Base-by-base conservation (phyloP, 805 yeast species). In the Candida maltosa region DNA sequence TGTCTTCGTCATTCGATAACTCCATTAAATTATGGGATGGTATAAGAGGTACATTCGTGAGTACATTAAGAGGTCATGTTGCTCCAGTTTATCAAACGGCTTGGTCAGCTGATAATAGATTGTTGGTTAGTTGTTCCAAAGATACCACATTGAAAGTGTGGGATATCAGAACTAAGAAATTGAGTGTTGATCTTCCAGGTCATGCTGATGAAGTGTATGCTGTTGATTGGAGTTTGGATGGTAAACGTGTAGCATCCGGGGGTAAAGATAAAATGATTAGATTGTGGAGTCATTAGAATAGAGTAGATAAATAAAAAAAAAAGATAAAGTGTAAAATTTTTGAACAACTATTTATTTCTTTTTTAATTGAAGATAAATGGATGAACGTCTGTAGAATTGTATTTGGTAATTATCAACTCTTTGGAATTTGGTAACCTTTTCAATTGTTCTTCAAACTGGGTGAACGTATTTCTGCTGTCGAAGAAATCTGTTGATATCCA, bases 171-270 rank as follows among this genome's bases (percentile, higher is more conserved):
- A 85, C 96, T 3, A 73, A 83, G 44, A 91, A 91, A 54, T 66
- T 93, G 37, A 75, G 79, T 39, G 87, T 83, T 12, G 98, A 93
- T 60, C 73, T 93, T 39, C 98, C 98, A 0, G 98, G 98, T 1
- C 98, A 93, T 55, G 68, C 80, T 11, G 98, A 93, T 53, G 98
- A 93, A 62, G 96, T 93, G 1, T 93, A 78, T 56, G 94, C 97
- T 0, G 96, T 93, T 4, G 98, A 93, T 52, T 93, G 98, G 98
- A 86, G 96, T 66, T 78, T 83, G 37, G 98, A 93, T 56, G 98
- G 98, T 30, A 76, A 76, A 45, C 73, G 82, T 46, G 97, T 93
- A 9, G 95, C 91, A n/a, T 86, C 96, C 56, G 98, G 97, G 15
- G 97, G 98, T 34, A 89, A 88, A 55, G 98, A 93, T 58, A 93